These are phyloP conservation scores for Cercospora sp. DNA, from an alignment of 2,329 filamentous ascomycete species.

Conservation along the genomic window DNA sequence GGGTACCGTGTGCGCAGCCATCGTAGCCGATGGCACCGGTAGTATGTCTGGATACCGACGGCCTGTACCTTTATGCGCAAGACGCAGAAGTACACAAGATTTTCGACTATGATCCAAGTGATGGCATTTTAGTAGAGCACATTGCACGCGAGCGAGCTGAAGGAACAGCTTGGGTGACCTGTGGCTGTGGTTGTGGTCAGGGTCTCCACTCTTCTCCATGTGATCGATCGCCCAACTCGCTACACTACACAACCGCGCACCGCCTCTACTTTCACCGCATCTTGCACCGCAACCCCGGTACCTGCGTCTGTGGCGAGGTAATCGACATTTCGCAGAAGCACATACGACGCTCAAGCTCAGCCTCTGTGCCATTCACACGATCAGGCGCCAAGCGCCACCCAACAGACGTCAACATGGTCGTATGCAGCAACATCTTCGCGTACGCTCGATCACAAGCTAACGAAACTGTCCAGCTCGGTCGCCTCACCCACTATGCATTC, in stretches of 20 bases:
- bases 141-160: neutral
- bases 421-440: neutral
- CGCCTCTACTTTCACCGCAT: neutral
- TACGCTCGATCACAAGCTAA: neutral
- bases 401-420: slow-evolving; percentile 5
- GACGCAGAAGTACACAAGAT: neutral
- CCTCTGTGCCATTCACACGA: neutral
- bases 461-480: slow-evolving; percentile 77
- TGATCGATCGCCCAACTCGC: slow-evolving; percentile 1
- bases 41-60: neutral
- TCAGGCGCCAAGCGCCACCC: slow-evolving; percentile 8
- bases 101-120: neutral
- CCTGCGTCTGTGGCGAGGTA: neutral
- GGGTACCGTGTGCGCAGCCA: neutral
- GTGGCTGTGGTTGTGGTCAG: neutral
- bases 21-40: neutral
- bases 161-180: neutral
- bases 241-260: neutral
- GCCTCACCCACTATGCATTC: slow-evolving; percentile 91
- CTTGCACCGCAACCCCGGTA: neutral
- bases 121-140: neutral
- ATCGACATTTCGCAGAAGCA: neutral
- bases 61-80: neutral
- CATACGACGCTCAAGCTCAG: neutral
- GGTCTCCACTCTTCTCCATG: slow-evolving; percentile 3